A percentile compares a stretch with the other conserved stretches of the same genome.
Evolutionary conservation across 2,329 filamentous ascomycete species (phyloP).

Genomic region (Ceratocystis albifundus): DNA sequence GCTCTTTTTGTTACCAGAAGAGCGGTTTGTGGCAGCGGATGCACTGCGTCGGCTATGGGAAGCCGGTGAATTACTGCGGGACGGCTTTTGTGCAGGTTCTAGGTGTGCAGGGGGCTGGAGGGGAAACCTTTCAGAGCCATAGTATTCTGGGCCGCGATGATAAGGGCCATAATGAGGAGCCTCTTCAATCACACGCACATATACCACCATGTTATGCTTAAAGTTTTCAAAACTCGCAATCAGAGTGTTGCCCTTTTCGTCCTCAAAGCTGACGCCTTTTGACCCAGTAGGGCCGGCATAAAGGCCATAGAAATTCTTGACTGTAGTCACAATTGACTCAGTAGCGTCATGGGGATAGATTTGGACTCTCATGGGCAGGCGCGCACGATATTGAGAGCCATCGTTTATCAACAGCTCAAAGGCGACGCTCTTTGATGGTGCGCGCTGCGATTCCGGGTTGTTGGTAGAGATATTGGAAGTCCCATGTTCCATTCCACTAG

Average conservation of each 20-base stretch:
- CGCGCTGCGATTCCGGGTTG: constrained; percentile 17
- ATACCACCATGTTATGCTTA: constrained; percentile 79
- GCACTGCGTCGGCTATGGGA: constrained; percentile 62
- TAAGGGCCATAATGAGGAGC: constrained; percentile 20
- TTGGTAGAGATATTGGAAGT: constrained; percentile 5
- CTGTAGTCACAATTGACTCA: constrained; percentile 93
- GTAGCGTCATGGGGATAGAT: constrained; percentile 95
- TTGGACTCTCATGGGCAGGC: constrained; percentile 73
- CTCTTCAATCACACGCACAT: constrained; percentile 71
- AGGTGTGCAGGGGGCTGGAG: constrained; percentile 40
- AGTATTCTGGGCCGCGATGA: constrained; percentile 29
- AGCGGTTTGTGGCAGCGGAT: constrained; percentile 48
- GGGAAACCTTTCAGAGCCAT: constrained; percentile 43
- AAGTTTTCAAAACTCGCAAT: constrained; percentile 97
- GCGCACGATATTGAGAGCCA: constrained; percentile 56
- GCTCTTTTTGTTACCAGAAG: constrained; percentile 46
- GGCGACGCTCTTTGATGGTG: constrained; percentile 56
- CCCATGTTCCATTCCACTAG: constrained; percentile 16
- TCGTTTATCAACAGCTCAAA: constrained; percentile 65
- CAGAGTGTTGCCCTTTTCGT: constrained; percentile 74
- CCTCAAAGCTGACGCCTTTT: constrained; percentile 89
- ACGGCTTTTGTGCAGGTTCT: constrained; percentile 41
- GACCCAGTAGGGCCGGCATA: constrained; percentile 61
- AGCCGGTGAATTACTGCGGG: constrained; percentile 61
- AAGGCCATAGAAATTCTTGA: constrained; percentile 97